Evolutionary conservation across 2,329 filamentous ascomycete species (phyloP).

Genomic region (Microascus cirrosus): DNA sequence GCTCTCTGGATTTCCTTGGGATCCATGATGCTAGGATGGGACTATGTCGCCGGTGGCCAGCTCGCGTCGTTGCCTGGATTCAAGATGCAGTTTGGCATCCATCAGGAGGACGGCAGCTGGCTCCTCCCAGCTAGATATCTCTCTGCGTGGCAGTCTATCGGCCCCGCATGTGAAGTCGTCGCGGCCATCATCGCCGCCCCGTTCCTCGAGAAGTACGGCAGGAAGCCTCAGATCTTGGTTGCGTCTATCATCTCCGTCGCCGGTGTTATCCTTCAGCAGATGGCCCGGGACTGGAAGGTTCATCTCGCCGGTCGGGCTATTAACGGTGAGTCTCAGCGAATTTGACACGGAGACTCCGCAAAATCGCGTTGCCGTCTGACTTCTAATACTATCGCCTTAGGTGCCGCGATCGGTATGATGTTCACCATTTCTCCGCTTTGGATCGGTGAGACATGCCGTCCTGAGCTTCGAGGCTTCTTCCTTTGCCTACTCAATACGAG

Average conservation of each 20-base stretch:
- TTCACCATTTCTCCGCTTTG: slow-evolving; percentile 23
- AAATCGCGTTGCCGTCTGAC: no score
- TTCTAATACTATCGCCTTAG: background rate
- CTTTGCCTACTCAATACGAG: slow-evolving; percentile 23
- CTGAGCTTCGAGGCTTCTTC: slow-evolving; percentile 23
- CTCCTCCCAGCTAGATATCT: background rate
- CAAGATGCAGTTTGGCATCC: slow-evolving; percentile 11
- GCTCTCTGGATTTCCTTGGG: slow-evolving; percentile 15
- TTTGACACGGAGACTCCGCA: no score
- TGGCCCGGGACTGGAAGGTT: slow-evolving; percentile 14
- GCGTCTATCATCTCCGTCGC: slow-evolving; percentile 13
- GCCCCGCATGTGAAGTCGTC: slow-evolving; percentile 9
- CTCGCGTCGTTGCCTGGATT: slow-evolving; percentile 14
- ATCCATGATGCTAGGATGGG: slow-evolving; percentile 16
- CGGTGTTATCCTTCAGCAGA: slow-evolving; percentile 17
- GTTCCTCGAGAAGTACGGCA: slow-evolving; percentile 18
- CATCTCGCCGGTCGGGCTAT: slow-evolving; percentile 16
- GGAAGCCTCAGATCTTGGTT: slow-evolving; percentile 15
- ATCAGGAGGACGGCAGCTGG: background rate
- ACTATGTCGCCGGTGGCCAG: slow-evolving; percentile 11
- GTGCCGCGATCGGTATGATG: slow-evolving; percentile 21
- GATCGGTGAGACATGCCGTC: slow-evolving; percentile 23
- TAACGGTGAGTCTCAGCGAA: slow-evolving; percentile 7
- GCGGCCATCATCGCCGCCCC: slow-evolving; percentile 15
- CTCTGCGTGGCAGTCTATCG: slow-evolving; percentile 11